phyloP scores from a whole-genome alignment of 148 eudicot genomes.

The Vaccinium darrowii region DNA sequence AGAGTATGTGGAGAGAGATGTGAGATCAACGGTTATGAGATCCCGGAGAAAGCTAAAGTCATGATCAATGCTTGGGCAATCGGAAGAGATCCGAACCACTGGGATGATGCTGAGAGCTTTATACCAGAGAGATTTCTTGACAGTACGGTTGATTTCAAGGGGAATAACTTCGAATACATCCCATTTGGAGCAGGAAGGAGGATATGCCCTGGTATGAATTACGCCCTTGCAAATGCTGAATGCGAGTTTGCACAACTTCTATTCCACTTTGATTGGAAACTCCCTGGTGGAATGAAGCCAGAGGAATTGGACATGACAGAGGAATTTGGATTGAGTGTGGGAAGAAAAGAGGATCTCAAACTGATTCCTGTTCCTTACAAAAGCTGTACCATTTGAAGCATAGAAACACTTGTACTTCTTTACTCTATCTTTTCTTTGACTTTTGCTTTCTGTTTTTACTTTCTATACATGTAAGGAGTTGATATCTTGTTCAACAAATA shows the following conservation, averaged over 20 bases:
- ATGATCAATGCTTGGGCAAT: slow-evolving; percentile 37
- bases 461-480: not conserved
- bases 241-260: slow-evolving; percentile 27
- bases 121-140: slow-evolving; percentile 4
- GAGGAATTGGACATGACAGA: slow-evolving; percentile 34
- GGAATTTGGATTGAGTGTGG: slow-evolving; percentile 18
- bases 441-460: not conserved
- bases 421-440: too few species aligned
- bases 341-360: slow-evolving; percentile 28
- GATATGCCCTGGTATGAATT: slow-evolving; percentile 33
- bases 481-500: not conserved
- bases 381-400: not conserved
- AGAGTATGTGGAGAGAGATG: slow-evolving; percentile 26
- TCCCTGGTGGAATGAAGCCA: slow-evolving; percentile 17
- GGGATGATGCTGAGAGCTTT: slow-evolving; percentile 34
- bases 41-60: slow-evolving; percentile 25
- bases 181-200: slow-evolving; percentile 35
- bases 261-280: slow-evolving; percentile 37
- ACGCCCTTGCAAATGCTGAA: slow-evolving; percentile 28
- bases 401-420: not conserved
- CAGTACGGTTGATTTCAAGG: too few species aligned
- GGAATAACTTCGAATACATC: too few species aligned
- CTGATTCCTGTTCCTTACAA: slow-evolving; percentile 16
- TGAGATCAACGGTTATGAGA: slow-evolving; percentile 27
- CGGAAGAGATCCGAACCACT: slow-evolving; percentile 26